Evolutionary conservation across 140 eudicot species (phyloP).

Genomic region (Stevia rebaudiana): DNA sequence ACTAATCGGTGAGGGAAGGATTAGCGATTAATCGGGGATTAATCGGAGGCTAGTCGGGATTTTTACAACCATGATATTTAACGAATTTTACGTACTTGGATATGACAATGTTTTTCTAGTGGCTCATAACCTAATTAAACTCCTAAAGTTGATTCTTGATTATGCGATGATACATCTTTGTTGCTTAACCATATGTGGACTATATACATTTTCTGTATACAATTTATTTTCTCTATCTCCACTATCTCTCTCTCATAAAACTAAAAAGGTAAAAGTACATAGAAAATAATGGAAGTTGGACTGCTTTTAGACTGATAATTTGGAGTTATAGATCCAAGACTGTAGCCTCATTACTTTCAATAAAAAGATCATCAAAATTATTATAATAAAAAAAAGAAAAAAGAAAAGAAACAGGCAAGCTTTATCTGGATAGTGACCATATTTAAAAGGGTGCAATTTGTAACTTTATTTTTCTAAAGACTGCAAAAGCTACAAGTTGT

Average conservation of each 20-base stretch:
- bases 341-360: slow-evolving; percentile 58
- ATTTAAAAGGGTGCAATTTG: slow-evolving; percentile 48
- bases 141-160: too few relatives aligned
- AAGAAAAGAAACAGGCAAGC: slow-evolving; percentile 34
- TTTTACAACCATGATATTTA: too few relatives aligned
- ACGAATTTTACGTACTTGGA: too few relatives aligned
- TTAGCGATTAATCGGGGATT: too few relatives aligned
- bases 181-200: too few relatives aligned
- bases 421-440: slow-evolving; percentile 50
- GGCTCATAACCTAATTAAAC: too few relatives aligned
- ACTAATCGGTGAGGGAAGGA: too few relatives aligned
- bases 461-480: slow-evolving; percentile 45
- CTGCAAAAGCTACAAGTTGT: slow-evolving; percentile 79
- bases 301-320: slow-evolving; percentile 45
- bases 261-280: slow-evolving; percentile 33
- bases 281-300: slow-evolving; percentile 56
- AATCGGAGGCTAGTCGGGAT: too few relatives aligned
- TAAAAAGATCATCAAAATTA: slow-evolving; percentile 39
- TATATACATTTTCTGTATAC: neutral
- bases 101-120: too few relatives aligned
- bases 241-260: slow-evolving; percentile 23
- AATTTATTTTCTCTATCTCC: neutral
- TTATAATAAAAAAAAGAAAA: neutral
- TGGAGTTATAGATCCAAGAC: slow-evolving; percentile 68
- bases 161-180: too few relatives aligned